These are phyloP conservation scores for Cytospora mali DNA, from an alignment of 2,329 filamentous ascomycete genomes.

Conservation along the genomic window DNA sequence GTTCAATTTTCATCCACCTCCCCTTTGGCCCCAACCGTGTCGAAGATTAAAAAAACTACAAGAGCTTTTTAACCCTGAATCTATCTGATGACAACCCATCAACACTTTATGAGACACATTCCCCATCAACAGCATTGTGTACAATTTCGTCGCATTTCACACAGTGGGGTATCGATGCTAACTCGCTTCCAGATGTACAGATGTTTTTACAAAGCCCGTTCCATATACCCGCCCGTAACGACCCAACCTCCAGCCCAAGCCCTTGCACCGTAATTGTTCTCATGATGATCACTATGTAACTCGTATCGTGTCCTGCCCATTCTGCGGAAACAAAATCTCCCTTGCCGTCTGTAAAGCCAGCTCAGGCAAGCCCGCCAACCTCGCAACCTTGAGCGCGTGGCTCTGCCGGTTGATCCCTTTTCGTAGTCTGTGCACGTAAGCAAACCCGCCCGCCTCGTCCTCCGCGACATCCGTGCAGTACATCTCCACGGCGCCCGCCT, in stretches of 20 bases:
- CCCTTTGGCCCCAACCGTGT: slow-evolving; percentile 32
- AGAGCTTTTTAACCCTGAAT: slow-evolving; percentile 73
- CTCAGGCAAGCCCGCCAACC: slow-evolving; percentile 78
- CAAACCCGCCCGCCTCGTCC: slow-evolving; percentile 69
- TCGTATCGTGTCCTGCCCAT: not conserved
- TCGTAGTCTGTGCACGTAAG: slow-evolving; percentile 81
- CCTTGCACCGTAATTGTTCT: not conserved
- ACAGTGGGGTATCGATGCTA: slow-evolving; percentile 44
- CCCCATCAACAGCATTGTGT: slow-evolving; percentile 26
- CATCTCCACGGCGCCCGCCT: slow-evolving; percentile 57
- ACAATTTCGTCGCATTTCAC: slow-evolving; percentile 28
- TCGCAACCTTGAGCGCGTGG: slow-evolving; percentile 94
- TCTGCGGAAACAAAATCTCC: slow-evolving; percentile 49
- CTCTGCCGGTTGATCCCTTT: slow-evolving; percentile 83
- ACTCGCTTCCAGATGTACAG: slow-evolving; percentile 34
- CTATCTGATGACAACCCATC: slow-evolving; percentile 59
- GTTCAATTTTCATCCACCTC: slow-evolving; percentile 26
- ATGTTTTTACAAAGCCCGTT: slow-evolving; percentile 7
- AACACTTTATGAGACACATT: slow-evolving; percentile 59
- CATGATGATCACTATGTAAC: not conserved
- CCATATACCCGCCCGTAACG: not conserved
- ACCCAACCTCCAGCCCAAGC: not conserved
- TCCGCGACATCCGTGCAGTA: slow-evolving; percentile 93
- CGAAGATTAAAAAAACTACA: slow-evolving; percentile 60
- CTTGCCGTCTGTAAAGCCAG: slow-evolving; percentile 70